Conservation (phyloP, 2,329 filamentous ascomycete genomes). For the Paecilomyces variotii region DNA sequence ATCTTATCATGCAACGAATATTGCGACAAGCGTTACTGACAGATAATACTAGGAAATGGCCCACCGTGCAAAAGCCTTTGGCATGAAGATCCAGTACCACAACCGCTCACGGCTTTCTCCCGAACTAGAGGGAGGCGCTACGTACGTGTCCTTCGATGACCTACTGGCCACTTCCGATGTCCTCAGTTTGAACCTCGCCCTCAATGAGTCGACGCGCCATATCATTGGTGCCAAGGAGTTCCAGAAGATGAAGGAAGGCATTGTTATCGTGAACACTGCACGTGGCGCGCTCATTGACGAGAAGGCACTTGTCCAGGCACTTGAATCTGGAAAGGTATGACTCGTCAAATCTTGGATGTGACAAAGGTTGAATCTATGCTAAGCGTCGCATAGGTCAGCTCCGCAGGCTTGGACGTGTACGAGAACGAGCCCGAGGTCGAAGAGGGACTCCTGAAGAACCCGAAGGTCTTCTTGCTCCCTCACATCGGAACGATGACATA, state of each 20-base stretch:
- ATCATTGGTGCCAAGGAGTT: slow-evolving; percentile 41
- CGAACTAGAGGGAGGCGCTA: slow-evolving; percentile 34
- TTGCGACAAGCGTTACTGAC: background rate
- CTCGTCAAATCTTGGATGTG: background rate
- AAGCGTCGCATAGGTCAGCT: slow-evolving; percentile 24
- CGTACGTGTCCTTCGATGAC: slow-evolving; percentile 40
- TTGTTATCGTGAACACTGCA: slow-evolving; percentile 38
- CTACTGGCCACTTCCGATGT: slow-evolving; percentile 39
- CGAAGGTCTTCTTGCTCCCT: slow-evolving; percentile 46
- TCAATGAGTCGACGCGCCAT: slow-evolving; percentile 38
- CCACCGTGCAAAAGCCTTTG: slow-evolving; percentile 36
- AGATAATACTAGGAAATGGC: slow-evolving; percentile 34
- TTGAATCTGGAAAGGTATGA: slow-evolving; percentile 37
- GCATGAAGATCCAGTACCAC: slow-evolving; percentile 42
- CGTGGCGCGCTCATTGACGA: slow-evolving; percentile 40
- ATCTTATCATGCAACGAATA: background rate
- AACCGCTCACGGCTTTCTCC: slow-evolving; percentile 35
- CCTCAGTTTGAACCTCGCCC: slow-evolving; percentile 38
- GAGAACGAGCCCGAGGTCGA: slow-evolving; percentile 41
- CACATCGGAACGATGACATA: slow-evolving; percentile 54
- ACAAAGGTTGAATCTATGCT: background rate
- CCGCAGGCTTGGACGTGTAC: slow-evolving; percentile 40
- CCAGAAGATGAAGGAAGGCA: slow-evolving; percentile 37
- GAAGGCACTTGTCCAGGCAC: slow-evolving; percentile 37
- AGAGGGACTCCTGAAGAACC: slow-evolving; percentile 38